Conservation (phyloP, 139 green algal species). For the Ostreobium quekettii region DNA sequence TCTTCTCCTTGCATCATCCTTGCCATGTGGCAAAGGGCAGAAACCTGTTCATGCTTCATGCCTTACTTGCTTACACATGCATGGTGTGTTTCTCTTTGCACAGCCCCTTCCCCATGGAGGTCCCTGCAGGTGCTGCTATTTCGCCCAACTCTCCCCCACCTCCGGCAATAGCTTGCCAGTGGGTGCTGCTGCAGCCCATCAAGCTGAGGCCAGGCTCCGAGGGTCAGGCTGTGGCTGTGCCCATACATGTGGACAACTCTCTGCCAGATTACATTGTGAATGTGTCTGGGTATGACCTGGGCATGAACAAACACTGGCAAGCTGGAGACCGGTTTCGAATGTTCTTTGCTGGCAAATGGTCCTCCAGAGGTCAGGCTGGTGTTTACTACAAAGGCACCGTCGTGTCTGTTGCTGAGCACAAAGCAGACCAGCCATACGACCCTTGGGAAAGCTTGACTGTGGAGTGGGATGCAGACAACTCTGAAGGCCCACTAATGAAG, state of each 20-base stretch:
- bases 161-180: conserved; percentile 46
- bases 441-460: conserved; percentile 67
- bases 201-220: conserved; percentile 18
- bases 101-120: not conserved
- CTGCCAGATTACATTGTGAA: conserved; percentile 69
- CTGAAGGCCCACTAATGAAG: conserved; percentile 4
- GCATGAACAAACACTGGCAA: conserved; percentile 45
- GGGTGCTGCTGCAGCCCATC: conserved; percentile 56
- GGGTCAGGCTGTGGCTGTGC: conserved; percentile 26
- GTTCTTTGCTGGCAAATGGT: conserved; percentile 55
- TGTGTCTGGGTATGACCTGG: conserved; percentile 35
- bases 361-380: conserved; percentile 20
- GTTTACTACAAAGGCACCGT: conserved; percentile 64
- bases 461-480: conserved; percentile 46
- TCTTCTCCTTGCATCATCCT: too few species aligned
- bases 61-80: too few species aligned
- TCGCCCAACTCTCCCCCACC: not conserved
- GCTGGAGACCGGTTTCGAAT: conserved; percentile 62
- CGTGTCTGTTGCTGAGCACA: conserved; percentile 7
- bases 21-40: too few species aligned
- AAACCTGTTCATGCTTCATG: too few species aligned
- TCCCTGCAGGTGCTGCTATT: not conserved
- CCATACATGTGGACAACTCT: conserved; percentile 49
- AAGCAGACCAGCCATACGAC: conserved; percentile 40
- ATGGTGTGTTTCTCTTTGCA: too few species aligned